These are phyloP conservation scores for Leccinum fibrillosum DNA, from an alignment of 768 basidiomycete species.

Conservation along the genomic window DNA sequence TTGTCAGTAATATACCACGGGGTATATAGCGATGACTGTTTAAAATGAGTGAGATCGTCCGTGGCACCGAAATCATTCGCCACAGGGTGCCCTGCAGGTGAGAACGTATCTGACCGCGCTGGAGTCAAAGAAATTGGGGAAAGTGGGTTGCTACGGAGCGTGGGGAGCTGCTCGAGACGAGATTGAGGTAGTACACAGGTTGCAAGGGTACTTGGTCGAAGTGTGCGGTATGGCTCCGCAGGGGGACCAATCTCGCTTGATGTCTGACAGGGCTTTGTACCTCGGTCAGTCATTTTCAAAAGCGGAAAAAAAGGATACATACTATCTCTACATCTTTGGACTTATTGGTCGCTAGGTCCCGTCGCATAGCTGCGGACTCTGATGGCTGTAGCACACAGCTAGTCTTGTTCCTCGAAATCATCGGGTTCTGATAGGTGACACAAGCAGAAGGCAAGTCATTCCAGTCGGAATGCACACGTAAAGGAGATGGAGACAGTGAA, in stretches of 20 bases:
- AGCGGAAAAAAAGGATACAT: background rate
- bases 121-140: background rate
- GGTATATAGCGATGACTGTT: conserved; percentile 4
- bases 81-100: background rate
- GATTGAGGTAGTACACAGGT: background rate
- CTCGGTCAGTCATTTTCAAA: conserved; percentile 1
- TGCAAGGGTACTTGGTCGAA: background rate
- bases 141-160: background rate
- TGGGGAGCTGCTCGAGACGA: conserved; percentile 2
- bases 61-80: background rate
- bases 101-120: background rate
- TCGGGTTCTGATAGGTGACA: conserved; percentile 14
- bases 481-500: conserved; percentile 14
- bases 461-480: conserved; percentile 1
- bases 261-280: conserved; percentile 18
- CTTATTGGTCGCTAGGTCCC: conserved; percentile 14
- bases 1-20: background rate
- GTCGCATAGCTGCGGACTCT: conserved; percentile 18
- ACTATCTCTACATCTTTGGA: conserved; percentile 32
- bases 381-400: conserved; percentile 20
- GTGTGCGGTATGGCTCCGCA: background rate
- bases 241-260: conserved; percentile 23
- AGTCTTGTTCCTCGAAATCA: conserved; percentile 1
- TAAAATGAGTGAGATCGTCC: background rate
- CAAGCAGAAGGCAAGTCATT: background rate